A percentile compares a stretch with the other conserved stretches of the same genome.
Conservation (phyloP, 768 basidiomycete species). For the Coprinopsis sp. region DNA sequence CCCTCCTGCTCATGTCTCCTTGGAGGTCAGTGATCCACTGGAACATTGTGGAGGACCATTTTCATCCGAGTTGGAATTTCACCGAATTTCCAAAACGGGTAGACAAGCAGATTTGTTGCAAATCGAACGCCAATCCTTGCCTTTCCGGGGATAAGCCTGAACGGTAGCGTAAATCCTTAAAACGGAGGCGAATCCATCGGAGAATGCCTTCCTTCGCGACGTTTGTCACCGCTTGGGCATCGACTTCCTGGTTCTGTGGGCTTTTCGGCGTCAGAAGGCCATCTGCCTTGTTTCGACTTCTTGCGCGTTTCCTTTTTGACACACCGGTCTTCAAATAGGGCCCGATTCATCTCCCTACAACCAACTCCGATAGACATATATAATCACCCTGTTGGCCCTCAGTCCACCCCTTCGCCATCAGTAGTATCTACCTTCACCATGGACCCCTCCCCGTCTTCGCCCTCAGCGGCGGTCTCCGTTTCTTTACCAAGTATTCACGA, state of each 20-base stretch:
- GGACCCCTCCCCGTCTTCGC: conserved; percentile 6
- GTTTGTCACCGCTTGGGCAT: conserved; percentile 6
- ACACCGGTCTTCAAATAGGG: conserved; percentile 5
- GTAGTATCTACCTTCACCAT: conserved; percentile 1
- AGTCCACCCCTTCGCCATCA: neutral
- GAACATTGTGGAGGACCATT: neutral
- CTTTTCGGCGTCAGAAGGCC: conserved; percentile 1
- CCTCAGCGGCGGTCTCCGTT: conserved; percentile 11
- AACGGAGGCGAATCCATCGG: conserved; percentile 5
- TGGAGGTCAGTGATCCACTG: neutral
- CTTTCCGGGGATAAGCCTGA: neutral
- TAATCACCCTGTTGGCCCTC: neutral
- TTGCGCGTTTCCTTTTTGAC: neutral
- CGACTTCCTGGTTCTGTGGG: conserved; percentile 1
- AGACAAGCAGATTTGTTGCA: neutral
- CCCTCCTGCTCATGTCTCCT: neutral
- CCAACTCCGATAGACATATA: conserved; percentile 2
- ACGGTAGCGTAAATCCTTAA: conserved; percentile 3
- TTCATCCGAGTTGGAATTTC: neutral
- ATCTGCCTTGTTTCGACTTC: neutral
- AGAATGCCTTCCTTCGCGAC: conserved; percentile 4
- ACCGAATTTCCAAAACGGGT: neutral
- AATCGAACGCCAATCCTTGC: conserved; percentile 2
- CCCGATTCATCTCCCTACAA: conserved; percentile 4
- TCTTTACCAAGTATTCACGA: conserved; percentile 49